These are phyloP conservation scores for Botryotinia narcissicola DNA, from an alignment of 2,329 filamentous ascomycete species.

Conservation along the genomic window DNA sequence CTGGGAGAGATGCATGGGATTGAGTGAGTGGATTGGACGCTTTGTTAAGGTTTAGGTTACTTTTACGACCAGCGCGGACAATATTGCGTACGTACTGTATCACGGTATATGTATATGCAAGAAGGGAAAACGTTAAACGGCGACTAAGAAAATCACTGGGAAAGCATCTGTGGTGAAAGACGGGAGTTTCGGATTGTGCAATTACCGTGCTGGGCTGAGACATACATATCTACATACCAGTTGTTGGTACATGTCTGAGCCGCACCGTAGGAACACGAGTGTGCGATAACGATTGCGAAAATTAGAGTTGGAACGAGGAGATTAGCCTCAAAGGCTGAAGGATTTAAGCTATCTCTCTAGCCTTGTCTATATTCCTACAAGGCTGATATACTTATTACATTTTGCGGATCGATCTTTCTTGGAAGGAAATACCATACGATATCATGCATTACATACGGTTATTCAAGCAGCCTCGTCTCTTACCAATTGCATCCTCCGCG, in stretches of 20 bases:
- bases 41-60: neutral
- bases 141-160: conserved; percentile 6
- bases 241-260: neutral
- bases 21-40: neutral
- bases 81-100: neutral
- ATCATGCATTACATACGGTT: conserved; percentile 65
- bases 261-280: conserved; percentile 1
- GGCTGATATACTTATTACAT: neutral
- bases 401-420: neutral
- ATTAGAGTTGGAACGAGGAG: neutral
- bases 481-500: conserved; percentile 35
- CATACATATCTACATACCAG: conserved; percentile 1
- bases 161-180: neutral
- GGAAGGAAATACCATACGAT: neutral
- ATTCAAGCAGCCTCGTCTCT: conserved; percentile 57
- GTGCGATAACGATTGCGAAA: conserved; percentile 5
- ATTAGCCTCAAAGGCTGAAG: conserved; percentile 11
- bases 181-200: conserved; percentile 1
- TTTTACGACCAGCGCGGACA: neutral
- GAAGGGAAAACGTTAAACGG: conserved; percentile 16
- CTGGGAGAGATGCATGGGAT: neutral
- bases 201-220: conserved; percentile 8
- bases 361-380: neutral
- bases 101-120: neutral
- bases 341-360: neutral